Base-by-base conservation (phyloP, 2,329 filamentous ascomycete genomes). In the Arthrobotrys pseudoclavata region DNA sequence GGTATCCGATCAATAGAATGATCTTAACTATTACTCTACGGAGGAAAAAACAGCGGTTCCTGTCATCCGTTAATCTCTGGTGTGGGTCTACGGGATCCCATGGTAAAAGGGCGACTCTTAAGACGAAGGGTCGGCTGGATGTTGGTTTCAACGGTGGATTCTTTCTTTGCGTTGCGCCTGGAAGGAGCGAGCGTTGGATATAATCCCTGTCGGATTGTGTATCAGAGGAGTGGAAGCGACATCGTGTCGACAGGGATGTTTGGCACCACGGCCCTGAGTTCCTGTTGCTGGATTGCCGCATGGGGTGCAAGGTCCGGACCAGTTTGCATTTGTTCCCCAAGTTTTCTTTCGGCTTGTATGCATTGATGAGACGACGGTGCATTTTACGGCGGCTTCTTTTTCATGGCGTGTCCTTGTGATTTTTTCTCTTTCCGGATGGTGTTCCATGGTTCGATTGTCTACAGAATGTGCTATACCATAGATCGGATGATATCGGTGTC, bases 191-290 rank as follows among this genome's bases (percentile, higher is more conserved):
- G 34, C 10, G 60, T 52, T 42, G 67, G 53, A 48, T 42, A 42
- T 24, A 34, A 34, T 42, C 47, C 48, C 24, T n/a, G 55, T 26
- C 31, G 26, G 45, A 15, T 53, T 22, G 40, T 62, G 62, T 60
- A 29, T 71, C 67, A 71, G 74, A 31, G 15, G 34, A 34, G 37
- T 34, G 67, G 67, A 77, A 77, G 74, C 74, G 74, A 77, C 67
- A 34, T 45, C 34, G 34, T 47, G 50, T n/a, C n/a, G 29, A 20
- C 74, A 77, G 62, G 74, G 72, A 37, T 76, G 40, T 52, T 67
- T 77, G 61, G 74, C 67, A 60, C 53, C 67, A 57, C 74, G 74
- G 74, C 50, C 74, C 74, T 77, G 52, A 55, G 34, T 71, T 77
- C 74, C 74, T 67, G 42, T 10, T 31, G 31, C 31, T 34, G 7